Evolutionary conservation across 768 basidiomycete genomes (phyloP).

Genomic region (Xerocomus potaroensis): DNA sequence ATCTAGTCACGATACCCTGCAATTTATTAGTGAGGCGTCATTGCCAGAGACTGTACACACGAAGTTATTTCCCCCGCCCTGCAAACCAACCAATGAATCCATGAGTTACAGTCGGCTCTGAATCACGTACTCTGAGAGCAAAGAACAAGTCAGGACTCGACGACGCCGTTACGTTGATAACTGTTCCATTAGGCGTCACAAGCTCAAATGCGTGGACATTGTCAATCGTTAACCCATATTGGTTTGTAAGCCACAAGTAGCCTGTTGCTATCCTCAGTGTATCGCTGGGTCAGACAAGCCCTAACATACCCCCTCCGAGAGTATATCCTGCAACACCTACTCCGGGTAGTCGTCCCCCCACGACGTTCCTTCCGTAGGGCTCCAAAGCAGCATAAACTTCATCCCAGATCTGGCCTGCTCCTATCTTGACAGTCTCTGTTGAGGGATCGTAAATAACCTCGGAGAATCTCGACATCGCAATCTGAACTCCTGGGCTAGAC

Average conservation of each 20-base stretch:
- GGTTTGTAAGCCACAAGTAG: conserved; percentile 59
- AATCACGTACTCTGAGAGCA: conserved; percentile 33
- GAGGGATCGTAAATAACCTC: conserved; percentile 37
- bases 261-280: conserved; percentile 28
- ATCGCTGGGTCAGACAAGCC: neutral
- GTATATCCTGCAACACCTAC: conserved; percentile 55
- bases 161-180: conserved; percentile 31
- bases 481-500: conserved; percentile 53
- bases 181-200: conserved; percentile 42
- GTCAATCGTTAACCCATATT: conserved; percentile 53
- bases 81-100: neutral
- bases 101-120: neutral
- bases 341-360: conserved; percentile 50
- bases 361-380: conserved; percentile 45
- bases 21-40: neutral
- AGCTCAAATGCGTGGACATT: conserved; percentile 50
- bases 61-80: conserved; percentile 63
- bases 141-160: conserved; percentile 38
- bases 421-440: conserved; percentile 37
- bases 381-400: conserved; percentile 49
- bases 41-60: conserved; percentile 16
- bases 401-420: conserved; percentile 53
- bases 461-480: conserved; percentile 47
- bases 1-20: conserved; percentile 53
- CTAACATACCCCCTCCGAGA: conserved; percentile 45